Evolutionary conservation across 306 rosid genomes (phyloP), one percentile per base, ranked within the genome.

Genomic region (Amphicarpaea edgeworthii): DNA sequence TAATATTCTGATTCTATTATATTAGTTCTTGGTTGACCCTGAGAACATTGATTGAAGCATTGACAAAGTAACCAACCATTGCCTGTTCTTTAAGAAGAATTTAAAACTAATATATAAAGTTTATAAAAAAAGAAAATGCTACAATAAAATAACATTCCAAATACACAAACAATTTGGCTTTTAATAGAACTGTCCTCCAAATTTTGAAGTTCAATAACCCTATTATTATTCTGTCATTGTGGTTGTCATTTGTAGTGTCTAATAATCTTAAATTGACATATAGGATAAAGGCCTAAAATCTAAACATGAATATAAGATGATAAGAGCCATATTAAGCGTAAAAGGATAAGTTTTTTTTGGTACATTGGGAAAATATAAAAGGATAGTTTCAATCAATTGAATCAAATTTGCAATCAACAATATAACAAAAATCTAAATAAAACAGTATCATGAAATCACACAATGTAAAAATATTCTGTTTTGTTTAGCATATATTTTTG

Each of bases 231-330:
- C 10, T 17, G 32, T 40, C 30, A 5, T 40, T 40, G 49, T 64
- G 28, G 28, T 11, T 64, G 34, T 62, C 12, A 30, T 7, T 63
- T 17, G 24, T 17, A 9, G n/a, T 10, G 21, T 42, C 70, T 9
- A 41, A 41, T 21, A 66, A 42, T 42, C 71, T 41, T 41, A 41
- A 12, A 20, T 20, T 20, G 32, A 66, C 12, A 66, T 3, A 21
- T 21, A 15, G 15, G 24, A 65, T 21, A 42, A 66, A 7, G 19
- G 42, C 32, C 14, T 60, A 60, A 60, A 60, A 15, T 66, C 21
- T 42, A 66, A 24, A 66, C 38, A 66, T 20, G 38, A 45, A 28
- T 65, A 20, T 43, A 12, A 23, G 71, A 12, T 41, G 54, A 66
- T 66, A 19, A 66, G 17, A 42, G 20, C 15, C 19, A 11, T 19